Evolutionary conservation across 2,329 filamentous ascomycete species (phyloP), one percentile per base, ranked within the genome.

Genomic region (Botrytis sinoallii): DNA sequence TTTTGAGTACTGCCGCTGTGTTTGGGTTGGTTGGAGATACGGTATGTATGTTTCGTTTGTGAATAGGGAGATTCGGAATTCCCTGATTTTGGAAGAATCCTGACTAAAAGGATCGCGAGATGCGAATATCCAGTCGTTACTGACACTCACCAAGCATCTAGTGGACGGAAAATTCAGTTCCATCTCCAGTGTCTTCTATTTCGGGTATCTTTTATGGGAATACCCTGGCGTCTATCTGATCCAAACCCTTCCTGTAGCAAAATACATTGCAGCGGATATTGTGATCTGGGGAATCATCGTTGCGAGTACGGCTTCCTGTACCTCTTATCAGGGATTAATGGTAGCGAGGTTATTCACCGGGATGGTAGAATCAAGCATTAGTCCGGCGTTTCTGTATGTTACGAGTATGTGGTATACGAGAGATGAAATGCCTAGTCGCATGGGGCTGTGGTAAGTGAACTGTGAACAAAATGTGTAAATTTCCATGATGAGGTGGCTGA

Each of bases 361-460:
- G 12, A 81, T 81, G 4, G 82, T 84, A 72, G 88, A 89, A 78
- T 83, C 85, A 20, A 85, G 85, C 12, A 85, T 89, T 16, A 85
- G 86, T 0, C 88, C 88, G 0, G 84, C 85, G 32, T 83, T 89
- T 70, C 86, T 88, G 59, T 82, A 88, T 22, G 85, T 89, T 72
- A 88, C 87, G 0, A 83, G 84, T 6, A 75, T 76, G 59, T 78
- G 77, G 77, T 79, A 78, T 74, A 86, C 85, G 74, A 83, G 84
- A 74, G 84, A 84, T 7, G 88, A 91, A 77, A 88, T 90, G 75
- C 87, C 88, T 0, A 80, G 87, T 32, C 85, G 89, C 2, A 86
- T 89, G 20, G 86, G 87, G 0, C 84, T 87, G 66, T 91, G 89
- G 88, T 66, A 20, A 66, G 63, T 48, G 1, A 4, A 18, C 18